phyloP scores from a whole-genome alignment of 2,329 filamentous ascomycete genomes.

The Exophiala alcalophila region DNA sequence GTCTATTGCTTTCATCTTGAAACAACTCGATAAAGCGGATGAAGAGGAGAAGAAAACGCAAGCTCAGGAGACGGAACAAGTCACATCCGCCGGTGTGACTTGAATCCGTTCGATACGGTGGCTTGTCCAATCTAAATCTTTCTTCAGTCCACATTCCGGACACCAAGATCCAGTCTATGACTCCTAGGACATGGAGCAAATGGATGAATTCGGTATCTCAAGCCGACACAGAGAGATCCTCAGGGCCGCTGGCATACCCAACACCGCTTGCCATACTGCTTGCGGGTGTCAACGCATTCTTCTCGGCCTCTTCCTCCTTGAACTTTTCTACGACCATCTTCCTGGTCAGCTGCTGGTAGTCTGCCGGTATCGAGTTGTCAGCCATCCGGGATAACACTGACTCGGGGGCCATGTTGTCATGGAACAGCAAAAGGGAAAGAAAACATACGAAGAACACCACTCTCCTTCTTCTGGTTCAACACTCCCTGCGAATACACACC shows the following conservation, averaged over 20 bases:
- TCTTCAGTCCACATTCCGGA: too few species aligned
- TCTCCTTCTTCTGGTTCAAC: slow-evolving; percentile 56
- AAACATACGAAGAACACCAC: slow-evolving; percentile 51
- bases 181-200: too few species aligned
- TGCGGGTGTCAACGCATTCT: slow-evolving; percentile 17
- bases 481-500: slow-evolving; percentile 56
- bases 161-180: too few species aligned
- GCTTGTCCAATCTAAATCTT: too few species aligned
- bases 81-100: background rate
- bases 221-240: slow-evolving; percentile 19
- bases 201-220: too few species aligned
- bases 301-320: slow-evolving; percentile 35
- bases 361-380: slow-evolving; percentile 30
- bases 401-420: too few species aligned
- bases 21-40: slow-evolving; percentile 53
- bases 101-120: too few species aligned
- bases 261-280: slow-evolving; percentile 14
- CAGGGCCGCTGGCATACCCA: slow-evolving; percentile 4
- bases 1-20: slow-evolving; percentile 52
- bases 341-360: slow-evolving; percentile 48
- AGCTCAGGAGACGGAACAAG: too few species aligned
- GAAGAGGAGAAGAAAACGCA: slow-evolving; percentile 34
- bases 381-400: too few species aligned
- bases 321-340: slow-evolving; percentile 47
- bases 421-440: background rate